These are phyloP conservation scores for Cystofilobasidium capitatum DNA, from an alignment of 768 basidiomycete genomes.

Conservation along the genomic window DNA sequence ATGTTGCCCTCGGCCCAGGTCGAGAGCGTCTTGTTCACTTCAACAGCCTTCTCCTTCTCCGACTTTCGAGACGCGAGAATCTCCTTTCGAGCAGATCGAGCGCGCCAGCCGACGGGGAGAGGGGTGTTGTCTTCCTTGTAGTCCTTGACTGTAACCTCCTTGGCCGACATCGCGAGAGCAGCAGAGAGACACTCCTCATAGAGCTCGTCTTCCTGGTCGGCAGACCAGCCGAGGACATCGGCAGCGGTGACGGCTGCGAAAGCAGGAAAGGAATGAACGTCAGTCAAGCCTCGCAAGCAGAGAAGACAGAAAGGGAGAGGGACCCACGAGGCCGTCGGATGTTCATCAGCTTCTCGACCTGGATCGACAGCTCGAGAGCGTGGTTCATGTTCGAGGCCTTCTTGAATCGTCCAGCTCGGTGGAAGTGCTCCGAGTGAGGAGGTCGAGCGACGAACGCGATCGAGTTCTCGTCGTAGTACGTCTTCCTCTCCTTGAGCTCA, in stretches of 20 bases:
- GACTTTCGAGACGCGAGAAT: background rate
- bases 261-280: no score
- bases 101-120: background rate
- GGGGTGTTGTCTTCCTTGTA: background rate
- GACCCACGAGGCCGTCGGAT: constrained; percentile 47
- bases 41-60: constrained; percentile 9
- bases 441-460: constrained; percentile 79
- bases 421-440: constrained; percentile 52
- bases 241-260: constrained; percentile 35
- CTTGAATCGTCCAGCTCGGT: constrained; percentile 85
- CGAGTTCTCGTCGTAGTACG: constrained; percentile 58
- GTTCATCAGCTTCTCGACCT: constrained; percentile 48
- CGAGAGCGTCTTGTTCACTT: background rate
- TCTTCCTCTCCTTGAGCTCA: constrained; percentile 56
- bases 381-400: constrained; percentile 84
- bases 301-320: no score
- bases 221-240: constrained; percentile 49
- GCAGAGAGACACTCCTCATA: constrained; percentile 59
- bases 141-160: constrained; percentile 38
- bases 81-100: background rate
- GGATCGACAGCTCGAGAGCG: constrained; percentile 56
- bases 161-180: constrained; percentile 59
- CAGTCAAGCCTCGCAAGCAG: no score
- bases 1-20: constrained; percentile 60
- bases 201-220: constrained; percentile 55